Conservation (phyloP, 2,329 filamentous ascomycete genomes). For the Fusarium compactum region DNA sequence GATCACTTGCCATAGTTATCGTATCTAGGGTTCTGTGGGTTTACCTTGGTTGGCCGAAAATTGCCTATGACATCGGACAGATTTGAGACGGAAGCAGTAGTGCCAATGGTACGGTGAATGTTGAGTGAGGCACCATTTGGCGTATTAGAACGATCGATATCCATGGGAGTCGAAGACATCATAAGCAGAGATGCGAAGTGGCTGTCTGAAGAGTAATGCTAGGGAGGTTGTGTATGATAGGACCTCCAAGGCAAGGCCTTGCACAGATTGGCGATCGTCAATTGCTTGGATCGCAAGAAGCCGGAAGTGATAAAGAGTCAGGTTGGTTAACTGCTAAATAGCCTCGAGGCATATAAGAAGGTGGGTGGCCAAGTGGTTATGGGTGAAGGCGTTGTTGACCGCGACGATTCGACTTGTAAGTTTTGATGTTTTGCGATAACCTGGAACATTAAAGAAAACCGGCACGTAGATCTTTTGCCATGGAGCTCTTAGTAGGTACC, state of each 20-base stretch:
- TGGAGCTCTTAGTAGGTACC: constrained; percentile 18
- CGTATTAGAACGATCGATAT: constrained; percentile 61
- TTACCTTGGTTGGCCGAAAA: constrained; percentile 85
- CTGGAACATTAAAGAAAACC: constrained; percentile 4
- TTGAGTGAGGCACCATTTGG: constrained; percentile 61
- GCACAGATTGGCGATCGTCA: not conserved
- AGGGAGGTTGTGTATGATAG: not conserved
- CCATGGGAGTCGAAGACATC: constrained; percentile 70
- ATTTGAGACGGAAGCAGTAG: constrained; percentile 67
- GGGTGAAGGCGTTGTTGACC: not conserved
- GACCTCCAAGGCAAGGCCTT: constrained; percentile 10
- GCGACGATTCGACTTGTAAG: constrained; percentile 10
- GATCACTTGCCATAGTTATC: not conserved
- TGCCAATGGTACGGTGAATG: constrained; percentile 62
- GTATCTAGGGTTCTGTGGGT: not conserved
- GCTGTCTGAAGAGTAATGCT: not conserved
- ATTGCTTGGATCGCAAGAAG: constrained; percentile 2
- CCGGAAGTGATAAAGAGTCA: not conserved
- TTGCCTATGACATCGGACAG: constrained; percentile 81
- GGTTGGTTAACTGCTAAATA: not conserved
- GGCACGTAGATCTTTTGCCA: constrained; percentile 10
- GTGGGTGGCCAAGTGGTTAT: not conserved
- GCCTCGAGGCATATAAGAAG: not conserved
- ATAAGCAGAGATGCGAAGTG: constrained; percentile 5
- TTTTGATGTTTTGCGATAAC: constrained; percentile 29